Percentiles rank a stretch among this genome's conserved stretches.
Conservation (phyloP, 805 yeast genomes). For the Cyberlindnera galapagoensis region DNA sequence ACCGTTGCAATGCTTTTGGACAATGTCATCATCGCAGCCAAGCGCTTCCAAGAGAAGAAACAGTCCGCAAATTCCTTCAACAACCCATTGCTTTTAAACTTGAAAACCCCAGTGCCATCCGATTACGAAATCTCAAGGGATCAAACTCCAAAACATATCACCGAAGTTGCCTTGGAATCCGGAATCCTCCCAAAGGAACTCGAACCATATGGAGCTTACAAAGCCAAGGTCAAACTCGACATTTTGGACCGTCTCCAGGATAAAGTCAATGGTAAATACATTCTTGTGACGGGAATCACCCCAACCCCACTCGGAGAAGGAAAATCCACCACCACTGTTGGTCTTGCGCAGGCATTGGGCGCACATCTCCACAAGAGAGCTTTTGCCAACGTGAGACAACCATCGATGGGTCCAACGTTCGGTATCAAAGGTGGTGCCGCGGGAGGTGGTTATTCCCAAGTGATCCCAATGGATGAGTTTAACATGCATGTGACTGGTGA, state of each 20-base stretch:
- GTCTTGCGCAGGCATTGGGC: constrained; percentile 93
- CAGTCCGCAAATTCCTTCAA: constrained; percentile 41
- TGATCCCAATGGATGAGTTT: constrained; percentile 98
- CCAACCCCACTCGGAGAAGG: constrained; percentile 99
- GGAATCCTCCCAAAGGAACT: constrained; percentile 76
- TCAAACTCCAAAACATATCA: constrained; percentile 80
- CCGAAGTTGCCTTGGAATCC: constrained; percentile 68
- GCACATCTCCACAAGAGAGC: constrained; percentile 80
- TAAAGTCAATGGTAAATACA: constrained; percentile 72
- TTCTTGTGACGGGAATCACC: constrained; percentile 93
- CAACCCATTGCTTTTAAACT: constrained; percentile 49
- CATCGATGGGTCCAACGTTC: constrained; percentile 97
- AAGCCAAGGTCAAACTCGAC: constrained; percentile 78
- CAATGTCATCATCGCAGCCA: constrained; percentile 78
- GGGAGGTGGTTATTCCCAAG: constrained; percentile 98
- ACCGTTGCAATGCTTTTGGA: constrained; percentile 93
- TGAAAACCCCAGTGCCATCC: constrained; percentile 72
- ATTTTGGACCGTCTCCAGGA: constrained; percentile 60
- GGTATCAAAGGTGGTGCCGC: constrained; percentile 99
- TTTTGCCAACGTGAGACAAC: constrained; percentile 94
- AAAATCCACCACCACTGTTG: constrained; percentile 93
- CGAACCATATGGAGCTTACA: constrained; percentile 83
- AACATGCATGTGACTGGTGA: constrained; percentile 97
- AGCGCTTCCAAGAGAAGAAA: constrained; percentile 39
- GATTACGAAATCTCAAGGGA: constrained; percentile 87